Evolutionary conservation across 2,329 filamentous ascomycete species (phyloP).

Genomic region (Biscogniauxia mediterranea): DNA sequence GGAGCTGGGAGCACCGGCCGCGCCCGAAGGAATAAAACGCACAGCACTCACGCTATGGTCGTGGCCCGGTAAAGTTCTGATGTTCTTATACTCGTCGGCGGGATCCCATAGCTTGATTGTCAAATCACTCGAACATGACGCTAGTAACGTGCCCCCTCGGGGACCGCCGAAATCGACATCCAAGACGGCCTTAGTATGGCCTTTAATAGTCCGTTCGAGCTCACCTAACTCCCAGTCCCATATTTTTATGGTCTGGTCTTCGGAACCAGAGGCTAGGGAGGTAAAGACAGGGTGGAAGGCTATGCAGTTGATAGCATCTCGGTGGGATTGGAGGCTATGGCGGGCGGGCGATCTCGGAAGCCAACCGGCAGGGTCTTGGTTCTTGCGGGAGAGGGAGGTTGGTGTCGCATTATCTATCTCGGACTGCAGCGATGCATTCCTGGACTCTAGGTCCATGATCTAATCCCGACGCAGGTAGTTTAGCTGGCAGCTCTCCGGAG

Average conservation of each 20-base stretch:
- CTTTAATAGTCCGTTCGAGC: slow-evolving; percentile 85
- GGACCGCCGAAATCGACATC: slow-evolving; percentile 91
- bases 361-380: slow-evolving; percentile 83
- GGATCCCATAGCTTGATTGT: slow-evolving; percentile 97
- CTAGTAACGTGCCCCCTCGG: slow-evolving; percentile 73
- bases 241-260: slow-evolving; percentile 92
- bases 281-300: slow-evolving; percentile 93
- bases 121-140: slow-evolving; percentile 82
- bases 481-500: slow-evolving; percentile 1
- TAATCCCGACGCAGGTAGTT: slow-evolving; percentile 35
- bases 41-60: slow-evolving; percentile 90
- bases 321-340: slow-evolving; percentile 80
- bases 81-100: slow-evolving; percentile 90
- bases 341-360: slow-evolving; percentile 79
- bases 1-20: slow-evolving; percentile 72
- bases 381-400: slow-evolving; percentile 70
- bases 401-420: slow-evolving; percentile 84
- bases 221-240: slow-evolving; percentile 97
- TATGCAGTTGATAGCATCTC: slow-evolving; percentile 77
- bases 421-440: slow-evolving; percentile 68
- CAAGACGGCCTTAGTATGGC: slow-evolving; percentile 83
- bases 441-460: slow-evolving; percentile 91
- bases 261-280: slow-evolving; percentile 83
- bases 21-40: slow-evolving; percentile 82
- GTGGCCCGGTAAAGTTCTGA: slow-evolving; percentile 84